These are phyloP conservation scores for Hanseniaspora sp. DNA, from an alignment of 1,139 yeast species.

Conservation along the genomic window DNA sequence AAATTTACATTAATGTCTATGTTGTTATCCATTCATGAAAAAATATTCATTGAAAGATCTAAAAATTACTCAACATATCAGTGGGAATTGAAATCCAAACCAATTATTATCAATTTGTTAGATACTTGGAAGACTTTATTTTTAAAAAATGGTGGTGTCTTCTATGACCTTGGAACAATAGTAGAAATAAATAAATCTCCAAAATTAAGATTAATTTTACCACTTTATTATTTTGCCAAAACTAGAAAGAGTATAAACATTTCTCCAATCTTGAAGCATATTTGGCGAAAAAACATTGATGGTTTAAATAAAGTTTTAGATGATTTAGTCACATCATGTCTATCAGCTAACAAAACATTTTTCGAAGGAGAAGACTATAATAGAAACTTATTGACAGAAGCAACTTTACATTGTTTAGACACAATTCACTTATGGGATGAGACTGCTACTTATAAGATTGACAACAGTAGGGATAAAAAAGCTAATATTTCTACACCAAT, in stretches of 20 bases:
- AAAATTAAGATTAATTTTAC: constrained; percentile 52
- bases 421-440: constrained; percentile 60
- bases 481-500: constrained; percentile 64
- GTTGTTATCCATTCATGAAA: constrained; percentile 63
- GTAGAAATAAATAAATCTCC: constrained; percentile 42
- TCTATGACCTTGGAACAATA: constrained; percentile 34
- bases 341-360: constrained; percentile 18
- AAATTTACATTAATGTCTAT: constrained; percentile 52
- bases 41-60: constrained; percentile 44
- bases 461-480: constrained; percentile 44
- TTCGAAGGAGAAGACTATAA: constrained; percentile 34
- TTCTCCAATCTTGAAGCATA: constrained; percentile 45
- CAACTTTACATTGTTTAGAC: constrained; percentile 46
- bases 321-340: constrained; percentile 26
- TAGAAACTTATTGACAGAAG: constrained; percentile 45
- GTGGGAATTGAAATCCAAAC: constrained; percentile 55
- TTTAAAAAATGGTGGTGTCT: constrained; percentile 49
- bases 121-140: constrained; percentile 57
- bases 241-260: constrained; percentile 50
- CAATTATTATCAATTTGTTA: constrained; percentile 43
- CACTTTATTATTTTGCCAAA: constrained; percentile 52
- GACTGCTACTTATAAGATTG: constrained; percentile 43
- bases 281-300: constrained; percentile 55
- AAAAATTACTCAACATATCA: constrained; percentile 30
- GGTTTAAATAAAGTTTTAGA: constrained; percentile 47